Percentiles rank a stretch among this genome's conserved stretches.
phyloP scores from a whole-genome alignment of 306 rosid genomes.

The Biancaea sappan region DNA sequence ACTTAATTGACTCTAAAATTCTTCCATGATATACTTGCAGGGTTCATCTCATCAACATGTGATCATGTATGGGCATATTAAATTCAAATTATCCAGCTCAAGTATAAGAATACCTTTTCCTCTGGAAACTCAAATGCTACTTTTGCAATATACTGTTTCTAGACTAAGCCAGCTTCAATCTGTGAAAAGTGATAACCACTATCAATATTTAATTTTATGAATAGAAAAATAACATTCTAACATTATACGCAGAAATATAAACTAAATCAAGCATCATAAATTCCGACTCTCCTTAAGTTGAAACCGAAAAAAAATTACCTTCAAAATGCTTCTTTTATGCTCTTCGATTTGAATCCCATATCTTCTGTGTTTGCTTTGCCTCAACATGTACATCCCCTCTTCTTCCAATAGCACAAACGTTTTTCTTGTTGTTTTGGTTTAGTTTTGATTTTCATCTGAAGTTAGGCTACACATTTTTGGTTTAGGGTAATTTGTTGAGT shows the following conservation, averaged over 20 bases:
- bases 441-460: no score
- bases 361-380: no score
- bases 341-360: no score
- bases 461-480: no score
- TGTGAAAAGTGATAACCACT: conserved; percentile 50
- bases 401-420: no score
- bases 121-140: conserved; percentile 63
- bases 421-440: no score
- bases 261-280: conserved; percentile 6
- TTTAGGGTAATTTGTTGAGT: no score
- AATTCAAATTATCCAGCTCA: conserved; percentile 31
- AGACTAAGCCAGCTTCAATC: conserved; percentile 81
- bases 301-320: no score
- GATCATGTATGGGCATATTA: conserved; percentile 9
- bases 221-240: not conserved
- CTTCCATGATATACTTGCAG: conserved; percentile 11
- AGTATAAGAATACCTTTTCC: conserved; percentile 46
- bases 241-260: not conserved
- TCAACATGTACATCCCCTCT: no score
- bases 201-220: conserved; percentile 10
- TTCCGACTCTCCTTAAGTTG: no score
- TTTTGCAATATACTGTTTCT: conserved; percentile 66
- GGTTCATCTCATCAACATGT: conserved; percentile 20
- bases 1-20: no score
- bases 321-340: no score